Percentiles rank a stretch among this genome's conserved stretches.
Conservation (phyloP, 2,329 filamentous ascomycete genomes). For the Penicillium fuscoglaucum region DNA sequence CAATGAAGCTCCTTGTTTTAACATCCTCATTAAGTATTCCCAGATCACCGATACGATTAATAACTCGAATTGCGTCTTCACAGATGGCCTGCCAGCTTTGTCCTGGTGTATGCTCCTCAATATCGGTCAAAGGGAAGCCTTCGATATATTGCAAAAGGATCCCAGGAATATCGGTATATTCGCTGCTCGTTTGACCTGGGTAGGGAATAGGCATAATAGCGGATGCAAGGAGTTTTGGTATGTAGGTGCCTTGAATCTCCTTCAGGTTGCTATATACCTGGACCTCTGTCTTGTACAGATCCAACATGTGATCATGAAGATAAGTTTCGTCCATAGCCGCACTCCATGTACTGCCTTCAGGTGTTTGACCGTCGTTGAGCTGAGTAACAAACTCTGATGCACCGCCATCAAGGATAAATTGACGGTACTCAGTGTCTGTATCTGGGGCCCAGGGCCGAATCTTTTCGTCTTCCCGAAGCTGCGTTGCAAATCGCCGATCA, state of each 20-base stretch:
- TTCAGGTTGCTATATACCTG: constrained; percentile 17
- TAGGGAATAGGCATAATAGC: constrained; percentile 1
- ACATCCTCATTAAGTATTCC: background rate
- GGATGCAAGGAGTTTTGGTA: constrained; percentile 16
- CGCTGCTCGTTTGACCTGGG: background rate
- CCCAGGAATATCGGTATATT: constrained; percentile 10
- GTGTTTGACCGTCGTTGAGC: too few species aligned
- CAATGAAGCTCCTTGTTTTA: background rate
- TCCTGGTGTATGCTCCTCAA: background rate
- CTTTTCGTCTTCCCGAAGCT: constrained; percentile 13
- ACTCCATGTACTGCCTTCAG: constrained; percentile 8
- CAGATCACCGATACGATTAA: background rate
- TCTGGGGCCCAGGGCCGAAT: constrained; percentile 14
- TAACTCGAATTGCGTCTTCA: background rate
- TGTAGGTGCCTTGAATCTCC: constrained; percentile 20
- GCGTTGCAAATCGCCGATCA: constrained; percentile 21
- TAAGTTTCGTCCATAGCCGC: constrained; percentile 18
- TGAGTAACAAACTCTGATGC: too few species aligned
- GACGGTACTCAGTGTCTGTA: constrained; percentile 16
- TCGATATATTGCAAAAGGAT: background rate
- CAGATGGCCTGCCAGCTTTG: background rate
- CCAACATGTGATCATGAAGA: constrained; percentile 14
- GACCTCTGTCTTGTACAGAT: constrained; percentile 16
- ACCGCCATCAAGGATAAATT: constrained; percentile 17
- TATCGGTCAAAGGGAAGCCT: background rate